Evolutionary conservation across 1,139 yeast genomes (phyloP).

Genomic region (Yamadazyma buinensis): DNA sequence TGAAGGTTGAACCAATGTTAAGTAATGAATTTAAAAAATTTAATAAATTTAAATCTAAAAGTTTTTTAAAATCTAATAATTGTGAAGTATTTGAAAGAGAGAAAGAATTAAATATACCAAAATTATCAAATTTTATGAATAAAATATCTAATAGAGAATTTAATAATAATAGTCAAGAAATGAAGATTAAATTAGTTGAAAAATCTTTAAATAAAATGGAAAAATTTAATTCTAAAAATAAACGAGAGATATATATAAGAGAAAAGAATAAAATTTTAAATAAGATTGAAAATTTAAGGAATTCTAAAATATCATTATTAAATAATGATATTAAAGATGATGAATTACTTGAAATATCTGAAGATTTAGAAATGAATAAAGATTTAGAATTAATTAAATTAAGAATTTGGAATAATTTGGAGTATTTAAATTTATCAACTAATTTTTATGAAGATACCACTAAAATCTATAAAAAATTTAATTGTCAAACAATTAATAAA

Average conservation of each 20-base stretch:
- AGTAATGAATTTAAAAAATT: constrained; percentile 15
- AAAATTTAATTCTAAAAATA: constrained; percentile 7
- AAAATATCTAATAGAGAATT: constrained; percentile 2
- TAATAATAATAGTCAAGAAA: constrained; percentile 15
- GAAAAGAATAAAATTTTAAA: constrained; percentile 19
- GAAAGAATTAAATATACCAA: constrained; percentile 1
- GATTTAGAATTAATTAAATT: constrained; percentile 37
- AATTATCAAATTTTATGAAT: not conserved
- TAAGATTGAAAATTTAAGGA: constrained; percentile 23
- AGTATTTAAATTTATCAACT: constrained; percentile 29
- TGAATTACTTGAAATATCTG: constrained; percentile 21
- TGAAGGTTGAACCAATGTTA: not conserved
- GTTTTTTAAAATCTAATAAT: not conserved
- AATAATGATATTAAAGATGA: constrained; percentile 23
- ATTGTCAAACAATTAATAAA: constrained; percentile 28
- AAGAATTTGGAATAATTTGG: constrained; percentile 33
- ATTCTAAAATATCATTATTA: constrained; percentile 23
- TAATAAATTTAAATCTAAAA: not conserved
- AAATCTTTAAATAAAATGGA: constrained; percentile 18
- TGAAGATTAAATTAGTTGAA: constrained; percentile 21
- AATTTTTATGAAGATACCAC: constrained; percentile 39
- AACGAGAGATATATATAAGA: constrained; percentile 11
- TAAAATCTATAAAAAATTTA: constrained; percentile 32
- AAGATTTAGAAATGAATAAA: constrained; percentile 18
- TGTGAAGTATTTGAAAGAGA: not conserved